Evolutionary conservation across 2,329 filamentous ascomycete genomes (phyloP).

Genomic region (Penicillium digitatum): DNA sequence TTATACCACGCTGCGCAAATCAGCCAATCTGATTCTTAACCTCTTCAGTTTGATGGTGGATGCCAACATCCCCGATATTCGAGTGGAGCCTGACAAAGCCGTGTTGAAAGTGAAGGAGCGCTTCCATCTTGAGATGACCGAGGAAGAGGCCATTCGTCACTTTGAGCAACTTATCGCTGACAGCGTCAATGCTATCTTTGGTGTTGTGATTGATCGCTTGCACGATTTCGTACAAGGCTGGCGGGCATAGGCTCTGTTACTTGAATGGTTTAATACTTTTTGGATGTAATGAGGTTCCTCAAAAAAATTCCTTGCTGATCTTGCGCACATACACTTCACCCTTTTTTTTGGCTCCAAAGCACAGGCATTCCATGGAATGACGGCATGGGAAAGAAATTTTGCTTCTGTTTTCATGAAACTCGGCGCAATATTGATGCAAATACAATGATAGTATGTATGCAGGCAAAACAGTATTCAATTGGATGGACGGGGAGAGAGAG

Average conservation of each 20-base stretch:
- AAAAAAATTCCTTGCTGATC: no score
- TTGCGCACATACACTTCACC: background rate
- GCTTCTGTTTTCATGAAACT: background rate
- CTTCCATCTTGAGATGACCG: constrained; percentile 84
- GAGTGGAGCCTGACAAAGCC: constrained; percentile 85
- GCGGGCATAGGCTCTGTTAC: constrained; percentile 53
- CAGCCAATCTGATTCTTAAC: constrained; percentile 85
- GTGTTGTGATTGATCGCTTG: constrained; percentile 88
- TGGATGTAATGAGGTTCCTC: background rate
- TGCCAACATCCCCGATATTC: constrained; percentile 93
- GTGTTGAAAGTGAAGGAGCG: constrained; percentile 92
- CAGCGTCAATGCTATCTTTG: constrained; percentile 81
- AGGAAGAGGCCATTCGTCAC: constrained; percentile 85
- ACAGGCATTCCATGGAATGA: background rate
- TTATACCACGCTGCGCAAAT: constrained; percentile 86
- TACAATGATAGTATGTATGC: no score
- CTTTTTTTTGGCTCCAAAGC: background rate
- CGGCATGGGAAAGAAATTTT: background rate
- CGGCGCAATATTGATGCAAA: no score
- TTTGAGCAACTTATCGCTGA: constrained; percentile 89
- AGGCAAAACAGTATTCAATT: no score
- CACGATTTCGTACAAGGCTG: constrained; percentile 93
- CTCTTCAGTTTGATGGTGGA: constrained; percentile 96
- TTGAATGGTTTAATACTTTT: background rate
- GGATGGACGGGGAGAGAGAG: no score